phyloP scores from a whole-genome alignment of 129 eudicot genomes.

The Artemisia tridentata region DNA sequence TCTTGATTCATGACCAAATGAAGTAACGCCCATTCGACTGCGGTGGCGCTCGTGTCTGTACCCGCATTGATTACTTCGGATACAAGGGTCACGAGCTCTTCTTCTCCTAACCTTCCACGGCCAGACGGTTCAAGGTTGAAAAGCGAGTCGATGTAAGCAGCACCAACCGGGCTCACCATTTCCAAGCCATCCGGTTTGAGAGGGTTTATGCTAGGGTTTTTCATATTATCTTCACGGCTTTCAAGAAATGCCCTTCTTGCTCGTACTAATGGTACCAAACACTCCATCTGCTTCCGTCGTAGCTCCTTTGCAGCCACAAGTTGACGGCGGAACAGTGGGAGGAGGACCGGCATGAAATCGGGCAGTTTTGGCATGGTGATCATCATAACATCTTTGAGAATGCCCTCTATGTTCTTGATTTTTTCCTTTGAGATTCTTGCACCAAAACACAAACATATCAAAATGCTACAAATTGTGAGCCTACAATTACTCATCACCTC shows the following conservation, averaged over 20 bases:
- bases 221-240: constrained; percentile 39
- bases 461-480: constrained; percentile 78
- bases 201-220: constrained; percentile 28
- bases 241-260: constrained; percentile 59
- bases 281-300: constrained; percentile 61
- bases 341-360: constrained; percentile 79
- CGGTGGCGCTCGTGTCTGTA: constrained; percentile 88
- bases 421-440: constrained; percentile 70
- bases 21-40: constrained; percentile 84
- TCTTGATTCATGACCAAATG: constrained; percentile 73
- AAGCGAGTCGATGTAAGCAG: constrained; percentile 88
- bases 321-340: constrained; percentile 64
- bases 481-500: constrained; percentile 86
- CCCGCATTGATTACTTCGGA: constrained; percentile 92
- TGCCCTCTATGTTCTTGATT: constrained; percentile 60
- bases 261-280: constrained; percentile 65
- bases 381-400: constrained; percentile 93
- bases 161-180: constrained; percentile 92
- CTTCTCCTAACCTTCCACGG: constrained; percentile 67
- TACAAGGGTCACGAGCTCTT: constrained; percentile 75
- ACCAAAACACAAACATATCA: constrained; percentile 90
- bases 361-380: constrained; percentile 83
- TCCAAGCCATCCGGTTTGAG: constrained; percentile 38
- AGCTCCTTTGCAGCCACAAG: constrained; percentile 61
- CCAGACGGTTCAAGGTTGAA: constrained; percentile 53